A percentile compares a stretch with the other conserved stretches of the same genome.
phyloP scores from a whole-genome alignment of 176 grass and related monocot genomes.

The Themeda triandra region DNA sequence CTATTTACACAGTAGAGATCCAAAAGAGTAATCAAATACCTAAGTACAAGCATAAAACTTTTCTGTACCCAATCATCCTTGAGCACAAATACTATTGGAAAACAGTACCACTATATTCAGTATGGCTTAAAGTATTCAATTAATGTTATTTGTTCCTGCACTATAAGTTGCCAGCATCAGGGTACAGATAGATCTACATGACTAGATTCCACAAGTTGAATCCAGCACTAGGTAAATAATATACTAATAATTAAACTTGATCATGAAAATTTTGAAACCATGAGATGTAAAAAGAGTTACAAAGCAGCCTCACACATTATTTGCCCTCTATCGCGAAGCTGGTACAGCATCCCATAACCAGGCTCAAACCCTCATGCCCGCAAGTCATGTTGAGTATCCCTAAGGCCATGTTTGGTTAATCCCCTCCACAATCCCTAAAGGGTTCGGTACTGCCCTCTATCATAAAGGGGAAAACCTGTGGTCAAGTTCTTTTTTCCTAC shows the following conservation, averaged over 20 bases:
- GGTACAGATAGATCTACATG: neutral
- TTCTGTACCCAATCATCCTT: neutral
- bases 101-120: neutral
- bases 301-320: neutral
- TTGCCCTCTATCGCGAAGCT: neutral
- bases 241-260: neutral
- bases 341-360: neutral
- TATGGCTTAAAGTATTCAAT: neutral
- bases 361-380: neutral
- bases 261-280: neutral
- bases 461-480: neutral
- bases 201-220: neutral
- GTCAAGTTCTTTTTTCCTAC: neutral
- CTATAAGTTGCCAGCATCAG: neutral
- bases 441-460: neutral
- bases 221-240: neutral
- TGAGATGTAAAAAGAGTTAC: neutral
- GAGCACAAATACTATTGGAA: neutral
- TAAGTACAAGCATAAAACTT: neutral
- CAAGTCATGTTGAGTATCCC: neutral
- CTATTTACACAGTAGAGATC: neutral
- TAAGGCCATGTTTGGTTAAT: neutral
- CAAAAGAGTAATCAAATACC: neutral
- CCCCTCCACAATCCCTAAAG: neutral
- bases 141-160: neutral